Evolutionary conservation across 2,329 filamentous ascomycete species (phyloP).

Genomic region (Fusarium albosuccineum): DNA sequence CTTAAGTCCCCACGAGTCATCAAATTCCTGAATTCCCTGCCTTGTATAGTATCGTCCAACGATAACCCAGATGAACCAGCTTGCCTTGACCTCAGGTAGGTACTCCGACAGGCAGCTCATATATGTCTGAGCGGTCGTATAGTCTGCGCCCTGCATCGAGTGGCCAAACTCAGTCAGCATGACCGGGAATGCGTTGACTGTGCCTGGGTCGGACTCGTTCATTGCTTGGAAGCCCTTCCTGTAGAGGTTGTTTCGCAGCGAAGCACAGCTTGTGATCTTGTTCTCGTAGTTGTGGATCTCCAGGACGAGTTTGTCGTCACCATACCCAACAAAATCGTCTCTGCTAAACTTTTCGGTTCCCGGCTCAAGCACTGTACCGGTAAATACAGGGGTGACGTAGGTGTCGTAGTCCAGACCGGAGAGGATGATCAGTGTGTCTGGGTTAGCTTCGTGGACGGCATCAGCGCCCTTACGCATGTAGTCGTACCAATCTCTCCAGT

Average conservation of each 20-base stretch:
- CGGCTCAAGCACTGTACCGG: slow-evolving; percentile 61
- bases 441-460: slow-evolving; percentile 65
- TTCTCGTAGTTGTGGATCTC: slow-evolving; percentile 74
- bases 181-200: slow-evolving; percentile 54
- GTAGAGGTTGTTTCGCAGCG: slow-evolving; percentile 61
- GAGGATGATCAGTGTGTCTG: slow-evolving; percentile 67
- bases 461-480: slow-evolving; percentile 62
- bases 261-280: slow-evolving; percentile 60
- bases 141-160: slow-evolving; percentile 60
- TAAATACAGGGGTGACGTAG: slow-evolving; percentile 64
- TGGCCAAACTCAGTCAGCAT: slow-evolving; percentile 69
- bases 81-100: slow-evolving; percentile 60
- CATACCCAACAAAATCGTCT: slow-evolving; percentile 62
- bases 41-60: slow-evolving; percentile 70
- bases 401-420: slow-evolving; percentile 71
- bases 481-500: slow-evolving; percentile 69
- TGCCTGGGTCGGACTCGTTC: slow-evolving; percentile 51
- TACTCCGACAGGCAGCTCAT: slow-evolving; percentile 64
- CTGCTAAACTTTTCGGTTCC: slow-evolving; percentile 59
- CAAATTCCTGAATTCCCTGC: slow-evolving; percentile 64
- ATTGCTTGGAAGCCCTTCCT: slow-evolving; percentile 67
- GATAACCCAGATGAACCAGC: slow-evolving; percentile 72
- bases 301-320: slow-evolving; percentile 66
- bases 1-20: slow-evolving; percentile 69
- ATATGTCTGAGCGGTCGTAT: slow-evolving; percentile 58